Base-by-base conservation (phyloP, 2,329 filamentous ascomycete species). In the Xylariaceae sp. region DNA sequence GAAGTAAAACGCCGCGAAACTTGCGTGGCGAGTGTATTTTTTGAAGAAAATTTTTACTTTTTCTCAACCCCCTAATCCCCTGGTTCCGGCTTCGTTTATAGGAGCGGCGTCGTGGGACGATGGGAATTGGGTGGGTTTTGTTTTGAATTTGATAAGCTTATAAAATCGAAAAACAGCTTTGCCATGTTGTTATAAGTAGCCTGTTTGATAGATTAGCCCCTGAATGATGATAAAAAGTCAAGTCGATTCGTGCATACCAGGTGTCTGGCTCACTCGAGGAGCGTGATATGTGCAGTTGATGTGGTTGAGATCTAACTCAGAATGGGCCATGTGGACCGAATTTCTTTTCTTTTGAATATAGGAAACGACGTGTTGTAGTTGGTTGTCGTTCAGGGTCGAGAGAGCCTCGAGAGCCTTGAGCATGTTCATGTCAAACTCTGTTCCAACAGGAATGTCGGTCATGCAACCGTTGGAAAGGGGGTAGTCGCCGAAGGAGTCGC, bases 311-410 rank as follows among this genome's bases (percentile, higher is more conserved):
- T 65, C 64, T n/a, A 64, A 49, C n/a, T 54, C 50, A 49, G 63
- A 62, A 13, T 65, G 64, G 15, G 52, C 53, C 2, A 58, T 35
- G 11, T 59, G 64, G n/a, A 60, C 54, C 34, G 58, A 17, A 13
- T 50, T 57, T 45, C 63, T 64, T 34, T 60, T 68, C 53, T 66
- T 67, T 51, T 65, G 65, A 37, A 69, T 58, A 52, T 64, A 58
- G n/a, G 56, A 59, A 13, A 69, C 42, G 5, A 68, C 56, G 3
- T 71, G 64, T 53, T 67, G 65, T 49, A 69, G 68, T 37, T 70
- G 69, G 42, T 56, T 60, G 30, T 65, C 59, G 39, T 55, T 67
- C 51, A 66, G 60, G 47, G 57, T 60, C 18, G 65, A 65, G 48
- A 71, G 64, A 30, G 62, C 66, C 18, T 70, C 64, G 9, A 71